Conservation (phyloP, 768 basidiomycete genomes). For the Piloderma croceum region DNA sequence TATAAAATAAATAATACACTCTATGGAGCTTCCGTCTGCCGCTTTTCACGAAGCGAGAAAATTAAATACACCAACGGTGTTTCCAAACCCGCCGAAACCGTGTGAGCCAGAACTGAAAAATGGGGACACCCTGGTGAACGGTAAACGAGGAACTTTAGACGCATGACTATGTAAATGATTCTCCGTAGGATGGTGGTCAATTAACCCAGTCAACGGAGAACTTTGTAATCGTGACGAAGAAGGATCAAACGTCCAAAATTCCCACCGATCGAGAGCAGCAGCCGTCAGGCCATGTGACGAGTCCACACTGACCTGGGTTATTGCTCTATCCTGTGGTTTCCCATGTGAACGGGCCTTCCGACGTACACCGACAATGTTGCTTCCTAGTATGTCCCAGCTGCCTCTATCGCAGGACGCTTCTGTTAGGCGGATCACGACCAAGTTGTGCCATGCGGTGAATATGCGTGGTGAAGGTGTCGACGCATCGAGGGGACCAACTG, state of each 20-base stretch:
- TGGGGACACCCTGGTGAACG: constrained; percentile 75
- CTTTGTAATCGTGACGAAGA: constrained; percentile 40
- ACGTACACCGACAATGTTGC: constrained; percentile 63
- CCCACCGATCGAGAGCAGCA: constrained; percentile 75
- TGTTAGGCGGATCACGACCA: constrained; percentile 47
- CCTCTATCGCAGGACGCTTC: constrained; percentile 70
- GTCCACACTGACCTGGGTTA: constrained; percentile 4
- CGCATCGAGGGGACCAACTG: constrained; percentile 25
- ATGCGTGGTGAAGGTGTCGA: constrained; percentile 32
- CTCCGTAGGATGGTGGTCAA: constrained; percentile 14
- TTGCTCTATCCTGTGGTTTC: constrained; percentile 25
- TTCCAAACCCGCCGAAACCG: constrained; percentile 71
- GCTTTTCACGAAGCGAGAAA: constrained; percentile 8
- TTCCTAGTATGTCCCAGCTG: constrained; percentile 61
- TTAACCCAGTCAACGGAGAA: constrained; percentile 47
- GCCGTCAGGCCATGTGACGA: constrained; percentile 45
- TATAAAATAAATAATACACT: background rate
- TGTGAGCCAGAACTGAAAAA: constrained; percentile 44
- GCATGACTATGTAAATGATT: constrained; percentile 19
- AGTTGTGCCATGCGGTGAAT: constrained; percentile 57
- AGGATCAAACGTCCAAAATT: constrained; percentile 74
- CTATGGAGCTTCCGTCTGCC: background rate
- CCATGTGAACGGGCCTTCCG: constrained; percentile 46
- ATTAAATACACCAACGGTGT: constrained; percentile 61
- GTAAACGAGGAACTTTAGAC: constrained; percentile 53